Evolutionary conservation across 2,329 filamentous ascomycete species (phyloP).

Genomic region (Talaromyces pinophilus): DNA sequence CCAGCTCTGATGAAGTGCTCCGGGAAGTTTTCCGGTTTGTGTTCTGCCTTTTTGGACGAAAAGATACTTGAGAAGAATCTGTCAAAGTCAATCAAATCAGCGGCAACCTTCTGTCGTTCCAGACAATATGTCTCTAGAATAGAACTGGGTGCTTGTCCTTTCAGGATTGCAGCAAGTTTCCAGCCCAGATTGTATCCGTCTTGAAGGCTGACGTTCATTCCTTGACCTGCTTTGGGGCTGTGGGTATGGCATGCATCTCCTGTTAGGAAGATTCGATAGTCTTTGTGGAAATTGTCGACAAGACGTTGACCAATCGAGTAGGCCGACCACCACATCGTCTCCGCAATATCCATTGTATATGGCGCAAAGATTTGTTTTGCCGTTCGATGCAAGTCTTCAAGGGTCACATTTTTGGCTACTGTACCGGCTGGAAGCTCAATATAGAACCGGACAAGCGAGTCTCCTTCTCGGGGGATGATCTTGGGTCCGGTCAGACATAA

Average conservation of each 20-base stretch:
- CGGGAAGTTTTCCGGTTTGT: conserved; percentile 61
- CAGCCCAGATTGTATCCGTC: conserved; percentile 41
- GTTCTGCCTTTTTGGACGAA: conserved; percentile 47
- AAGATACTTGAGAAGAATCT: conserved; percentile 57
- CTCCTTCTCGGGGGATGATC: conserved; percentile 58
- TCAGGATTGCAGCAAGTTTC: conserved; percentile 36
- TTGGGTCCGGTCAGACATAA: not conserved
- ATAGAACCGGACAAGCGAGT: conserved; percentile 62
- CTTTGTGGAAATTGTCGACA: conserved; percentile 57
- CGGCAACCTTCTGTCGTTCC: conserved; percentile 36
- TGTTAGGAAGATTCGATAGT: conserved; percentile 66
- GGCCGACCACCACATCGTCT: conserved; percentile 68
- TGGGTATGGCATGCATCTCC: conserved; percentile 58
- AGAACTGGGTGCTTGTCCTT: conserved; percentile 30
- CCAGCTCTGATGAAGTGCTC: conserved; percentile 59
- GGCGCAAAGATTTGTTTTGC: conserved; percentile 67
- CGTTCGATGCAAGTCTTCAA: conserved; percentile 62
- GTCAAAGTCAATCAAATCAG: conserved; percentile 37
- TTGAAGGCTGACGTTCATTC: conserved; percentile 41
- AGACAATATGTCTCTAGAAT: conserved; percentile 36
- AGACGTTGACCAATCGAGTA: conserved; percentile 70
- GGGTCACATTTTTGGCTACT: conserved; percentile 55
- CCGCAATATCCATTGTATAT: conserved; percentile 64
- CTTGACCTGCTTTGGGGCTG: conserved; percentile 38
- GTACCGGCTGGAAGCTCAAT: conserved; percentile 61